Conservation (phyloP, 495 filamentous ascomycete species). For the Podospora conica region DNA sequence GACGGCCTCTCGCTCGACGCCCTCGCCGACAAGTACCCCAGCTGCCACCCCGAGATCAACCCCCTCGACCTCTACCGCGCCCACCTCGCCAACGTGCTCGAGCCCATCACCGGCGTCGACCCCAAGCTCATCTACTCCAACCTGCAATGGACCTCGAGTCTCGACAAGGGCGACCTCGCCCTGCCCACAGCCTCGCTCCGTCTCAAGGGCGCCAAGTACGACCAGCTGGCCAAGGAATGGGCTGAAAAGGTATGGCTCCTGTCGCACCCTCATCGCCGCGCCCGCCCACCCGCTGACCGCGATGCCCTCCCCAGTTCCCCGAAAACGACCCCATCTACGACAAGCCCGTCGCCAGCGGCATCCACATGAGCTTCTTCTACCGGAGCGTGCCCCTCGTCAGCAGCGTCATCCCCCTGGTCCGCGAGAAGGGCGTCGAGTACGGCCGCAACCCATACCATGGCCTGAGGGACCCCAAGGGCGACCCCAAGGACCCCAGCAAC, state of each 20-base stretch:
- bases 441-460: conserved; percentile 62
- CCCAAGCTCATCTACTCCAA: conserved; percentile 67
- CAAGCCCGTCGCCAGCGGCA: conserved; percentile 55
- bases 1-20: conserved; percentile 35
- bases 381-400: conserved; percentile 52
- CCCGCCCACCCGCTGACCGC: not conserved
- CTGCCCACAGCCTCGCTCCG: conserved; percentile 74
- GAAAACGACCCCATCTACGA: conserved; percentile 65
- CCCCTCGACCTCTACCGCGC: conserved; percentile 82
- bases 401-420: conserved; percentile 58
- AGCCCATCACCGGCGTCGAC: conserved; percentile 67
- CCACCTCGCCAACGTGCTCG: conserved; percentile 69
- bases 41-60: conserved; percentile 64
- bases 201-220: conserved; percentile 75
- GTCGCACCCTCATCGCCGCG: too few relatives aligned
- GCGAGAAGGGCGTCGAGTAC: conserved; percentile 54
- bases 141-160: conserved; percentile 71
- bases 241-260: conserved; percentile 50
- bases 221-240: conserved; percentile 65
- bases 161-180: conserved; percentile 86
- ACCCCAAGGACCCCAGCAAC: conserved; percentile 61
- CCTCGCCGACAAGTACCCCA: conserved; percentile 43
- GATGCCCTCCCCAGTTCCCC: conserved; percentile 52
- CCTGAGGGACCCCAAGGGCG: conserved; percentile 58
- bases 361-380: conserved; percentile 80